A percentile compares a stretch with the other conserved stretches of the same genome.
Evolutionary conservation across 345 rosid species (phyloP).

Genomic region (Chamaenerion angustifolium): DNA sequence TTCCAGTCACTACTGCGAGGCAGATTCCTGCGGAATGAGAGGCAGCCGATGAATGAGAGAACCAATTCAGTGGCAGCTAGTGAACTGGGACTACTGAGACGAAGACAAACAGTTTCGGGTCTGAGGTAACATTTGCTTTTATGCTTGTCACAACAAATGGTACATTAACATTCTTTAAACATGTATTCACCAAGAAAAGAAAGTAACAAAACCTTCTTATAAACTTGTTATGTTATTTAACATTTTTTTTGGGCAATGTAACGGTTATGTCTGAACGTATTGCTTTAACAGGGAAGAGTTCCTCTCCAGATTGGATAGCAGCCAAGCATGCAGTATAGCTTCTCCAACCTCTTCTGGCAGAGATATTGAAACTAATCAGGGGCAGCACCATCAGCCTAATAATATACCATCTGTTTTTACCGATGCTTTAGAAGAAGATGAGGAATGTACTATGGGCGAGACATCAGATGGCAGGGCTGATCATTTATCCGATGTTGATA

Average conservation of each 20-base stretch:
- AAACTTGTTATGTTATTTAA: not conserved
- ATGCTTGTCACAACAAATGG: not conserved
- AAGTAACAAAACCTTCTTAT: too few relatives aligned
- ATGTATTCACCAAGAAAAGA: too few relatives aligned
- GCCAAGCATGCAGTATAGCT: conserved; percentile 34
- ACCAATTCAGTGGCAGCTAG: conserved; percentile 53
- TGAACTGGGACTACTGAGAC: conserved; percentile 79
- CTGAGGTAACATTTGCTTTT: conserved; percentile 41
- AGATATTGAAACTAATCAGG: conserved; percentile 23
- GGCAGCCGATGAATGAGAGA: conserved; percentile 34
- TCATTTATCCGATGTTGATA: conserved; percentile 11
- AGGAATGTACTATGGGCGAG: conserved; percentile 21
- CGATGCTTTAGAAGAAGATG: conserved; percentile 20
- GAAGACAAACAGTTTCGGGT: conserved; percentile 78
- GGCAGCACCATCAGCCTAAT: conserved; percentile 11
- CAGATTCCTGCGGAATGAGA: conserved; percentile 76
- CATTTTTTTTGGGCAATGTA: not conserved
- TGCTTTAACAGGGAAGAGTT: conserved; percentile 41
- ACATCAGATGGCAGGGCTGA: conserved; percentile 19
- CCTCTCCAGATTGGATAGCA: conserved; percentile 50
- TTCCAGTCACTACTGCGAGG: conserved; percentile 80
- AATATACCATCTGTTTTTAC: conserved; percentile 16
- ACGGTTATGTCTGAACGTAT: not conserved
- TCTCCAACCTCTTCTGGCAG: conserved; percentile 41
- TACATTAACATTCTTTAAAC: too few relatives aligned